These are phyloP conservation scores for Hanseniaspora jakobsenii DNA, from an alignment of 805 yeast genomes.

Conservation along the genomic window DNA sequence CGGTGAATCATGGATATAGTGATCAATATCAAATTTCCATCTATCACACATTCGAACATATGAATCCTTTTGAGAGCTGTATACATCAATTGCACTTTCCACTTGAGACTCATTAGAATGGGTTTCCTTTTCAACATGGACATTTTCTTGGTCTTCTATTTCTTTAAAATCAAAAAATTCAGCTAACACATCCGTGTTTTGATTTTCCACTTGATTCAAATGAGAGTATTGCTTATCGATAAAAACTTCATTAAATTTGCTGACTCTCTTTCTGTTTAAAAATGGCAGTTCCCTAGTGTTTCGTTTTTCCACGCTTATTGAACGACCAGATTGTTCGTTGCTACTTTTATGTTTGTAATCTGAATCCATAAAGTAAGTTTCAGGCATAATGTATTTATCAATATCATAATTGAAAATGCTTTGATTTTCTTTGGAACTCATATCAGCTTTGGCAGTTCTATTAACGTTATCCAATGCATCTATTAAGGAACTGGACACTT, in stretches of 20 bases:
- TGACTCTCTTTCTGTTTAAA: slow-evolving; percentile 61
- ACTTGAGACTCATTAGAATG: slow-evolving; percentile 19
- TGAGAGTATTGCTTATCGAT: slow-evolving; percentile 60
- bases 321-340: slow-evolving; percentile 17
- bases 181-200: slow-evolving; percentile 29
- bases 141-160: slow-evolving; percentile 13
- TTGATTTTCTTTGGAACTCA: too few relatives aligned
- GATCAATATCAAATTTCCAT: slow-evolving; percentile 60
- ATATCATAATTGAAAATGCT: background rate
- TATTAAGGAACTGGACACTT: too few relatives aligned
- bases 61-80: slow-evolving; percentile 37
- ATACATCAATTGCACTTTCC: slow-evolving; percentile 30
- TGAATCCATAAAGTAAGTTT: slow-evolving; percentile 8
- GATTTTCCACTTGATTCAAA: slow-evolving; percentile 19
- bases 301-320: slow-evolving; percentile 21
- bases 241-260: slow-evolving; percentile 57
- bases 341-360: slow-evolving; percentile 1
- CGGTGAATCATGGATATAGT: slow-evolving; percentile 34
- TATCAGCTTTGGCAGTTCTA: too few relatives aligned
- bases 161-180: slow-evolving; percentile 34
- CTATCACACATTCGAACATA: slow-evolving; percentile 43
- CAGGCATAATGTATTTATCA: slow-evolving; percentile 11
- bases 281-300: slow-evolving; percentile 35
- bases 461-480: too few relatives aligned
- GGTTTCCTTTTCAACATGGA: too few relatives aligned